These are phyloP conservation scores for Cryphonectria nitschkei DNA, from an alignment of 2,329 filamentous ascomycete species.

Conservation along the genomic window DNA sequence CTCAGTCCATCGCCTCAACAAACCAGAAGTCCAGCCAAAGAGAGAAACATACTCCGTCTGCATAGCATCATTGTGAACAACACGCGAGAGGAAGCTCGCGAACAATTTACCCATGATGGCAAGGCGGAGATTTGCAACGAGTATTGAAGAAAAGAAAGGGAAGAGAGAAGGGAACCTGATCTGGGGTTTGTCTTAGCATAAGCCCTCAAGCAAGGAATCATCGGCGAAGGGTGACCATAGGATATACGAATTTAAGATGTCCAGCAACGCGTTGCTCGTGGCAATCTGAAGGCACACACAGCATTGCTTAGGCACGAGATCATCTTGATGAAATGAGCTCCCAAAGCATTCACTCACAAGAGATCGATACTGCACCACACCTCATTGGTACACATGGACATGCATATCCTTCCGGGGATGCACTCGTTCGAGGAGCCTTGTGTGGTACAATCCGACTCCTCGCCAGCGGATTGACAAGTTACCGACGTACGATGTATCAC, in stretches of 20 bases:
- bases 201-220: not conserved
- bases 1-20: not conserved
- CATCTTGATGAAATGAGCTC: not conserved
- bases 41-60: constrained; percentile 51
- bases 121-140: not conserved
- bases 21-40: not conserved
- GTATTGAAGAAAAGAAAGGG: no score
- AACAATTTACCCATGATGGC: constrained; percentile 44
- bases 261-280: not conserved
- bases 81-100: constrained; percentile 52
- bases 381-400: not conserved
- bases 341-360: not conserved
- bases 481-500: not conserved
- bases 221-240: not conserved
- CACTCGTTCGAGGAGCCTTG: constrained; percentile 3
- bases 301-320: not conserved
- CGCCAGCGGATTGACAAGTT: not conserved
- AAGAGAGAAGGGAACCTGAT: not conserved
- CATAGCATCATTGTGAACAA: constrained; percentile 74
- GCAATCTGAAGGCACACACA: not conserved
- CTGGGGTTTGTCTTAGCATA: not conserved
- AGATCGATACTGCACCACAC: not conserved
- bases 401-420: constrained; percentile 7
- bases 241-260: not conserved
- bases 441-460: not conserved